Evolutionary conservation across 768 basidiomycete species (phyloP).

Genomic region (Tricholoma saponaceum): DNA sequence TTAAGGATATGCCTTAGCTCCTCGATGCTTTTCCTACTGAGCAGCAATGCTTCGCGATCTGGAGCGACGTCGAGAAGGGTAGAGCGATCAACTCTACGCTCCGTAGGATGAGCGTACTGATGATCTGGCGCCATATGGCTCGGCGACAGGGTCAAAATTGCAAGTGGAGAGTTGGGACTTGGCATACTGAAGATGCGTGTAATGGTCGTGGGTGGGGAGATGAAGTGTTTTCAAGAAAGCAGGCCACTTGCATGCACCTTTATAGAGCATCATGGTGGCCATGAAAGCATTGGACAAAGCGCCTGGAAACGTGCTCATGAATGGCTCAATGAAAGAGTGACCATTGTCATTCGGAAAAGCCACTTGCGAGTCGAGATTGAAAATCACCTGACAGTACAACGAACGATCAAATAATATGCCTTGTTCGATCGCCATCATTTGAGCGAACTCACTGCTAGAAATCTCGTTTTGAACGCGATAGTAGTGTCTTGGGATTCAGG

Average conservation of each 20-base stretch:
- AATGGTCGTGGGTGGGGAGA: not conserved
- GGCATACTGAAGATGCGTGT: conserved; percentile 5
- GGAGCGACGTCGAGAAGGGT: conserved; percentile 29
- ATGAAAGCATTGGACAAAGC: not conserved
- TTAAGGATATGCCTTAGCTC: conserved; percentile 29
- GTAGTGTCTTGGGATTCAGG: no score
- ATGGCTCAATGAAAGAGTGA: not conserved
- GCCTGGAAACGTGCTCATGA: not conserved
- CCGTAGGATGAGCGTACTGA: conserved; percentile 13
- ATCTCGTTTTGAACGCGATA: no score
- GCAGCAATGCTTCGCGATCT: conserved; percentile 29
- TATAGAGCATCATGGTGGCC: not conserved
- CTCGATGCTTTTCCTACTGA: conserved; percentile 19
- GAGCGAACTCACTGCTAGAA: no score
- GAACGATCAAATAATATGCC: no score
- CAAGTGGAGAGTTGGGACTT: conserved; percentile 9
- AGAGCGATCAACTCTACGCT: conserved; percentile 24
- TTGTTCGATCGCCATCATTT: no score
- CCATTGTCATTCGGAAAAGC: not conserved
- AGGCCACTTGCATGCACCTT: not conserved
- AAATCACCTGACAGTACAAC: no score
- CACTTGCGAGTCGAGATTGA: no score
- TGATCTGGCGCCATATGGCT: conserved; percentile 9
- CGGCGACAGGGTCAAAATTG: conserved; percentile 15
- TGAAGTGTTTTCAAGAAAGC: not conserved